Conservation (phyloP, 306 rosid genomes). For the Acacia confusa region DNA sequence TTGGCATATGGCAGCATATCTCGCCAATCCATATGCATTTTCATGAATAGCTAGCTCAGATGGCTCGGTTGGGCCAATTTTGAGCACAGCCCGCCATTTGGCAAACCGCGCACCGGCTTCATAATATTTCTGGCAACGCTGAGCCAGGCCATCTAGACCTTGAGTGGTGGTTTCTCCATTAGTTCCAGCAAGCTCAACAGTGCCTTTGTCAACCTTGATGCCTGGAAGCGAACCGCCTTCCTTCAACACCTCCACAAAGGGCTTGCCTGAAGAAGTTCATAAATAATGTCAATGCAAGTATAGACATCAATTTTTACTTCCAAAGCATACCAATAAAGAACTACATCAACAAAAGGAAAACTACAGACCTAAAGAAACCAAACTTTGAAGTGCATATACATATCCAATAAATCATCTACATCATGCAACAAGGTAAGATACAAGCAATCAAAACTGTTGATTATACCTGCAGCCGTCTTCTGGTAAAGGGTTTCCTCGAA, state of each 20-base stretch:
- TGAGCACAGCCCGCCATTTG: slow-evolving; percentile 20
- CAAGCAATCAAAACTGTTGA: background rate
- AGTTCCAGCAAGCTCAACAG: slow-evolving; percentile 20
- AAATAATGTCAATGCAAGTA: background rate
- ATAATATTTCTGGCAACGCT: slow-evolving; percentile 25
- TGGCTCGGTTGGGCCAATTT: slow-evolving; percentile 12
- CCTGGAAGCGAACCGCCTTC: slow-evolving; percentile 24
- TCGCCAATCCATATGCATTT: slow-evolving; percentile 16
- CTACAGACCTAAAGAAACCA: background rate
- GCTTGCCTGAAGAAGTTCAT: slow-evolving; percentile 19
- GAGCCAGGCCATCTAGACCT: slow-evolving; percentile 25
- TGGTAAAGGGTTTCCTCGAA: slow-evolving; percentile 25
- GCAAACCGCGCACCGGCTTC: slow-evolving; percentile 27
- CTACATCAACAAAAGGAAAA: background rate
- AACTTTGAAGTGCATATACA: background rate
- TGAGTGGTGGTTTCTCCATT: slow-evolving; percentile 28
- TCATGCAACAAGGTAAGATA: background rate
- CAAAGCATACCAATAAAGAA: background rate
- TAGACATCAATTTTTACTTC: background rate
- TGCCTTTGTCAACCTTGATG: slow-evolving; percentile 28
- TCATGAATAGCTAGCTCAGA: slow-evolving; percentile 21
- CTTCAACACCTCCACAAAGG: slow-evolving; percentile 24
- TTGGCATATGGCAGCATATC: slow-evolving; percentile 25
- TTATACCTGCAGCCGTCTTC: slow-evolving; percentile 12
- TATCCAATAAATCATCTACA: background rate